phyloP scores from a whole-genome alignment of 345 rosid genomes.

The Rubroshorea leprosula region DNA sequence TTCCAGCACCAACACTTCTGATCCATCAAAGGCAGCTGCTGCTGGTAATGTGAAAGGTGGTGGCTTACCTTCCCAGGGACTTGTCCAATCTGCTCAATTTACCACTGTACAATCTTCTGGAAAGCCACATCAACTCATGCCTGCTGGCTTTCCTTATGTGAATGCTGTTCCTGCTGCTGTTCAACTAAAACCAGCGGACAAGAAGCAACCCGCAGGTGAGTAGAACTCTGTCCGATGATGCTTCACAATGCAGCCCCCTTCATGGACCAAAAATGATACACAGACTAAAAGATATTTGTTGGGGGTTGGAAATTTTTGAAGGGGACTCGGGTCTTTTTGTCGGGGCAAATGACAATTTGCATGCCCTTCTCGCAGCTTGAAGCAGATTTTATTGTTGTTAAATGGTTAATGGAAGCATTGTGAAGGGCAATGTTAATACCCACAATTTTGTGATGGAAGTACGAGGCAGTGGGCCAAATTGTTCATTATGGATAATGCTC shows the following conservation, averaged over 20 bases:
- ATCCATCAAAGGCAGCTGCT: slow-evolving; percentile 65
- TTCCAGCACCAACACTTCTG: slow-evolving; percentile 39
- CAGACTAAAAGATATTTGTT: slow-evolving; percentile 6
- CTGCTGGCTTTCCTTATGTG: slow-evolving; percentile 56
- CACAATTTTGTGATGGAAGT: slow-evolving; percentile 23
- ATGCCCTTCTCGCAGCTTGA: slow-evolving; percentile 16
- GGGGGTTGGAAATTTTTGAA: slow-evolving; percentile 14
- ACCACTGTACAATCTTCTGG: slow-evolving; percentile 44
- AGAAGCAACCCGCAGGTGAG: slow-evolving; percentile 85
- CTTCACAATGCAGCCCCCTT: slow-evolving; percentile 12
- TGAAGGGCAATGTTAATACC: slow-evolving; percentile 11
- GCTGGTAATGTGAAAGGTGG: slow-evolving; percentile 68
- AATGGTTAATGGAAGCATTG: neutral
- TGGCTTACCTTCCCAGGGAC: slow-evolving; percentile 38
- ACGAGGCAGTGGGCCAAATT: slow-evolving; percentile 15
- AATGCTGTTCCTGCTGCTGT: slow-evolving; percentile 50
- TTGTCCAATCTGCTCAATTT: slow-evolving; percentile 40
- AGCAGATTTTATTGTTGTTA: too few relatives aligned
- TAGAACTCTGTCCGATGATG: slow-evolving; percentile 24
- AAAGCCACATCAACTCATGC: slow-evolving; percentile 49
- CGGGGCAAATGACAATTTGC: slow-evolving; percentile 9
- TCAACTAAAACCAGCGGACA: slow-evolving; percentile 82
- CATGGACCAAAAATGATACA: neutral
- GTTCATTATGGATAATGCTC: slow-evolving; percentile 17
- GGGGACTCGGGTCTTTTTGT: slow-evolving; percentile 10